Conservation (phyloP, 2,329 filamentous ascomycete species). For the Didymella exigua region DNA sequence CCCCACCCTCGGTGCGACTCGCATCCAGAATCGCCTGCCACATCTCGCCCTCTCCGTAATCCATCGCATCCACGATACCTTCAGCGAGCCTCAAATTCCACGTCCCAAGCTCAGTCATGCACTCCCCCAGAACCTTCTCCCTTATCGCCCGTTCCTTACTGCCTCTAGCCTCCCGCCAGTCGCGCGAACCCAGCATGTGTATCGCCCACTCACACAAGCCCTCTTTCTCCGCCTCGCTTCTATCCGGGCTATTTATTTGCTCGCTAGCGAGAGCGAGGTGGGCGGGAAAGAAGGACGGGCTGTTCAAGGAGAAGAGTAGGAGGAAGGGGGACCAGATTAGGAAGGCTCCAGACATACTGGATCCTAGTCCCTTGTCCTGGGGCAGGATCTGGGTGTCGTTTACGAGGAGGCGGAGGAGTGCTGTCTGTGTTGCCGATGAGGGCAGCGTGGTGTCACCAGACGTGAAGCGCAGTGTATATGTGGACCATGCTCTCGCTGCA, state of each 20-base stretch:
- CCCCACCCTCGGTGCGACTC: constrained; percentile 19
- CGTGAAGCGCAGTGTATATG: constrained; percentile 21
- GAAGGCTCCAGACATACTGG: constrained; percentile 51
- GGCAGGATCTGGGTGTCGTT: constrained; percentile 40
- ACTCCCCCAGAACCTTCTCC: constrained; percentile 26
- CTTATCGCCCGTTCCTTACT: constrained; percentile 9
- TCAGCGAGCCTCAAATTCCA: constrained; percentile 49
- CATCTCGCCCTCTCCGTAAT: constrained; percentile 10
- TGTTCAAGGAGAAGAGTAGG: constrained; percentile 38
- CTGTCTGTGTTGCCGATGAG: constrained; percentile 15
- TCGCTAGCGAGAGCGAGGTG: constrained; percentile 49
- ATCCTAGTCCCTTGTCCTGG: constrained; percentile 38
- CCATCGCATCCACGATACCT: constrained; percentile 35
- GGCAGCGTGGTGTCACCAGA: constrained; percentile 13
- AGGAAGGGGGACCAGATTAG: constrained; percentile 53
- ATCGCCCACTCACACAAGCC: constrained; percentile 57
- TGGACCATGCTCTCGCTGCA: constrained; percentile 24
- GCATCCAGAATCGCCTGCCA: constrained; percentile 43
- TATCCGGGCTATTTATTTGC: constrained; percentile 35
- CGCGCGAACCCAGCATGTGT: constrained; percentile 52
- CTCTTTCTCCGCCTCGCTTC: constrained; percentile 47
- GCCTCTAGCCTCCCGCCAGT: constrained; percentile 43
- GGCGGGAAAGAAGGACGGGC: constrained; percentile 44
- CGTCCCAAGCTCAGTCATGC: constrained; percentile 45
- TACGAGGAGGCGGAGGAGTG: background rate